A percentile compares a stretch with the other conserved stretches of the same genome.
These are phyloP conservation scores for Neurospora sp. DNA, from an alignment of 495 filamentous ascomycete species.

Conservation along the genomic window DNA sequence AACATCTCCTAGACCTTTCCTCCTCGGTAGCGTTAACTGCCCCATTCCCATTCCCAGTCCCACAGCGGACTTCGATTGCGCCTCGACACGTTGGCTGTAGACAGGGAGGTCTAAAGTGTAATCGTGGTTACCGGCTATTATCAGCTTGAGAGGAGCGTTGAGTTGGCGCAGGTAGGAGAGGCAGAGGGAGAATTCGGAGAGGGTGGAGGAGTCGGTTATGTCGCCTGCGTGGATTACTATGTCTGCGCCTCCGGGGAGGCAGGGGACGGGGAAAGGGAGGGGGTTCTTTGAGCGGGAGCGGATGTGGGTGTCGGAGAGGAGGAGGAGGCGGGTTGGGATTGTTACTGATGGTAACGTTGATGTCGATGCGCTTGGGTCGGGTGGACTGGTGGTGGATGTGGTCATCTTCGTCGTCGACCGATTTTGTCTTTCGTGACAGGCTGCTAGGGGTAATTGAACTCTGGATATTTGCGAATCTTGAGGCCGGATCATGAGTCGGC, in stretches of 20 bases:
- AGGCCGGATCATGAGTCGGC: not conserved
- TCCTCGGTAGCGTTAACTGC: not conserved
- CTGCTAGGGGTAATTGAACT: not conserved
- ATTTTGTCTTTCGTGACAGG: not conserved
- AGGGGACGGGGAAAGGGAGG: not conserved
- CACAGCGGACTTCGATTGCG: not conserved
- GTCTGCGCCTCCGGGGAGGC: conserved; percentile 27
- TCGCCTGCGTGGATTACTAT: conserved; percentile 68
- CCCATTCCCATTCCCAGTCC: not conserved
- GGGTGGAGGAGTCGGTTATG: conserved; percentile 52
- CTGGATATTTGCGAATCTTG: rapidly evolving
- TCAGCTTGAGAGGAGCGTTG: conserved; percentile 61
- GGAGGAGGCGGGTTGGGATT: conserved; percentile 34
- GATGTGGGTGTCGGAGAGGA: conserved; percentile 56
- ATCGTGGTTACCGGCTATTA: conserved; percentile 79
- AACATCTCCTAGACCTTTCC: not conserved
- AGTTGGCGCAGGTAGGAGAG: conserved; percentile 47
- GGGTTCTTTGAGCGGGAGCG: conserved; percentile 10
- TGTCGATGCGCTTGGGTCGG: not conserved
- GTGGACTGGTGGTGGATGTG: not conserved
- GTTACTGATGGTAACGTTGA: not conserved
- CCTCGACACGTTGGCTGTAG: not conserved
- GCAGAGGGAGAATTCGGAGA: conserved; percentile 41
- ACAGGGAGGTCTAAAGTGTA: conserved; percentile 50
- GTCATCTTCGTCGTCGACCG: not conserved